Conservation (phyloP, 2,329 filamentous ascomycete genomes). For the Hypoxylon sp. region DNA sequence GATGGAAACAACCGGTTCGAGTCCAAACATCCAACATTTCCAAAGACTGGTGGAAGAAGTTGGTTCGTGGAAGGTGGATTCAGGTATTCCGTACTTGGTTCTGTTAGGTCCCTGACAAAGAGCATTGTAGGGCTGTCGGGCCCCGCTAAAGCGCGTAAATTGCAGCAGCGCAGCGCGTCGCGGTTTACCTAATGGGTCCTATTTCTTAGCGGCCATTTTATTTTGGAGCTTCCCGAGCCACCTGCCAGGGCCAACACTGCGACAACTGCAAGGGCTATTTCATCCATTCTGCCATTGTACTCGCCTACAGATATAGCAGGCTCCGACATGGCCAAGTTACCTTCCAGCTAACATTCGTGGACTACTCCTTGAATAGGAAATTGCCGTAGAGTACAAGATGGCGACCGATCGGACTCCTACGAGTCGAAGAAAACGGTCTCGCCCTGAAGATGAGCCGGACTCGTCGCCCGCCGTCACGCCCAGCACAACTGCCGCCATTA, state of each 20-base stretch:
- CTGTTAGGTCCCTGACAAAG: neutral
- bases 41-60: no score
- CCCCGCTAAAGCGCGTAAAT: conserved; percentile 36
- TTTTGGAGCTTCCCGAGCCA: conserved; percentile 9
- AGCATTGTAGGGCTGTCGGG: neutral
- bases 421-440: conserved; percentile 47
- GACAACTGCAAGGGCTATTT: no score
- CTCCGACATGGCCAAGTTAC: conserved; percentile 13
- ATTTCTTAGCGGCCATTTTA: conserved; percentile 13
- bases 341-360: conserved; percentile 21
- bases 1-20: neutral
- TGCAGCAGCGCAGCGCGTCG: conserved; percentile 27
- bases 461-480: conserved; percentile 44
- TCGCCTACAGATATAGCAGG: neutral
- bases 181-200: conserved; percentile 27
- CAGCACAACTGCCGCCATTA: conserved; percentile 39
- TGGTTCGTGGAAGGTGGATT: no score
- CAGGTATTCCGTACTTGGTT: no score
- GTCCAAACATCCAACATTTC: neutral
- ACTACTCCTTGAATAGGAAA: conserved; percentile 3
- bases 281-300: no score
- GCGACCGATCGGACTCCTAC: conserved; percentile 40
- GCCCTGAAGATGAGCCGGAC: conserved; percentile 41
- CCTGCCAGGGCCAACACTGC: neutral
- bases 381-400: conserved; percentile 33